A percentile compares a stretch with the other conserved stretches of the same genome.
phyloP scores from a whole-genome alignment of 805 yeast genomes.

The Saturnispora kantuleensis region DNA sequence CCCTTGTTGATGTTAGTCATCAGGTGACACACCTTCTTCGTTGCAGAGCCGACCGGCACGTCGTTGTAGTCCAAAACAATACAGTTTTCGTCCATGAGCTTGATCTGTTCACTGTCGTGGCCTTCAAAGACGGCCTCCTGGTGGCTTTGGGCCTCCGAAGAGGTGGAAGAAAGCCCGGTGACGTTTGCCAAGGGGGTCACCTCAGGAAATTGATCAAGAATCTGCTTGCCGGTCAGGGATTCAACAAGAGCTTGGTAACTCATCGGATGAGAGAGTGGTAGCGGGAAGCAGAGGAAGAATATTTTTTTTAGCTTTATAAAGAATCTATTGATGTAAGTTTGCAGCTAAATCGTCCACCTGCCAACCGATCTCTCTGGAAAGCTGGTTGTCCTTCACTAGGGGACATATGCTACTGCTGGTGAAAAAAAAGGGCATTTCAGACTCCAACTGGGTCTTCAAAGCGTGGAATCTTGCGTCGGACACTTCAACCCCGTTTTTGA shows the following conservation, averaged over 20 bases:
- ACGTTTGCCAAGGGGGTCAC: slow-evolving; percentile 53
- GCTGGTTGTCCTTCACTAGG: slow-evolving; percentile 9
- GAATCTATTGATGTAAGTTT: too few relatives aligned
- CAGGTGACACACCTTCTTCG: slow-evolving; percentile 82
- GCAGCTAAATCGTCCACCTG: slow-evolving; percentile 18
- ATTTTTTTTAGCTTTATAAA: too few relatives aligned
- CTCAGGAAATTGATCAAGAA: slow-evolving; percentile 52
- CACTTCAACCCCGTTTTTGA: neutral
- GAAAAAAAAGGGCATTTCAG: slow-evolving; percentile 13
- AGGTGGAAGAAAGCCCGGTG: slow-evolving; percentile 44
- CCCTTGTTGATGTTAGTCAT: slow-evolving; percentile 84
- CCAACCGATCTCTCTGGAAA: slow-evolving; percentile 19
- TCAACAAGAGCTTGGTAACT: slow-evolving; percentile 46
- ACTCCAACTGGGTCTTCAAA: slow-evolving; percentile 9
- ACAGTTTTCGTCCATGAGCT: slow-evolving; percentile 93
- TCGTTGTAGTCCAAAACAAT: slow-evolving; percentile 87
- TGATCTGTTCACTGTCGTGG: slow-evolving; percentile 89
- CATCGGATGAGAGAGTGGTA: neutral
- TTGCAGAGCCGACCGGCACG: slow-evolving; percentile 82
- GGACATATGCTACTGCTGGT: slow-evolving; percentile 13
- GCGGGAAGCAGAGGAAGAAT: too few relatives aligned
- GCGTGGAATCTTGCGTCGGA: slow-evolving; percentile 12
- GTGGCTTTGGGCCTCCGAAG: slow-evolving; percentile 20
- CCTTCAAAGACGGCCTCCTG: slow-evolving; percentile 56
- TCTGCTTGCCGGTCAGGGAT: slow-evolving; percentile 36